Evolutionary conservation across 164 flowering plant genomes (phyloP).

Genomic region (Magnolia officinalis): DNA sequence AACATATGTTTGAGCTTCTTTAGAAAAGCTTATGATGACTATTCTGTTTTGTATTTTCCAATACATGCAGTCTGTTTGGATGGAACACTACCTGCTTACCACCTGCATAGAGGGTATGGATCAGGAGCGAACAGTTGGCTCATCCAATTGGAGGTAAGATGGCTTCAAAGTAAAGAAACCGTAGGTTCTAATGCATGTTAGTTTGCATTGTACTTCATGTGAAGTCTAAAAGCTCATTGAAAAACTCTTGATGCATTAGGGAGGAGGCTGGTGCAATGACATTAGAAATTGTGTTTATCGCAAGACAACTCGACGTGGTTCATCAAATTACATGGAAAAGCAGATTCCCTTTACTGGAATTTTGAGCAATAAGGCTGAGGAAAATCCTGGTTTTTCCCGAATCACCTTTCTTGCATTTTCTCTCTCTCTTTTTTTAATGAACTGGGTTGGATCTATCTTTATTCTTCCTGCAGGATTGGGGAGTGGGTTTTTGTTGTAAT

Average conservation of each 20-base stretch:
- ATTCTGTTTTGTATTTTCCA: background rate
- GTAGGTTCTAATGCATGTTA: background rate
- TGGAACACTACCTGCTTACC: slow-evolving; percentile 88
- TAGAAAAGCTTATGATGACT: background rate
- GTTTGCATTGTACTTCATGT: background rate
- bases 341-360: slow-evolving; percentile 76
- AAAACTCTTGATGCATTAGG: slow-evolving; percentile 34
- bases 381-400: slow-evolving; percentile 69
- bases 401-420: background rate
- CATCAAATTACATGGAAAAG: slow-evolving; percentile 79
- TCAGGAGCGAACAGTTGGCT: slow-evolving; percentile 88
- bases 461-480: background rate
- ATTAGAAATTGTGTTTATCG: slow-evolving; percentile 67
- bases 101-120: slow-evolving; percentile 68
- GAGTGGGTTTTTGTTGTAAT: background rate
- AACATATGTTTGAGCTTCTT: background rate
- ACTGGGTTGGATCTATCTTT: background rate
- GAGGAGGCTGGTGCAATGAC: slow-evolving; percentile 94
- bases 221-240: background rate
- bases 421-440: background rate
- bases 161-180: background rate
- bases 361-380: slow-evolving; percentile 77
- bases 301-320: slow-evolving; percentile 80
- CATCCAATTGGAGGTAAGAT: slow-evolving; percentile 76
- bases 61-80: slow-evolving; percentile 75